Base-by-base conservation (phyloP, 257 asterid species). In the Nicotiana attenuata region DNA sequence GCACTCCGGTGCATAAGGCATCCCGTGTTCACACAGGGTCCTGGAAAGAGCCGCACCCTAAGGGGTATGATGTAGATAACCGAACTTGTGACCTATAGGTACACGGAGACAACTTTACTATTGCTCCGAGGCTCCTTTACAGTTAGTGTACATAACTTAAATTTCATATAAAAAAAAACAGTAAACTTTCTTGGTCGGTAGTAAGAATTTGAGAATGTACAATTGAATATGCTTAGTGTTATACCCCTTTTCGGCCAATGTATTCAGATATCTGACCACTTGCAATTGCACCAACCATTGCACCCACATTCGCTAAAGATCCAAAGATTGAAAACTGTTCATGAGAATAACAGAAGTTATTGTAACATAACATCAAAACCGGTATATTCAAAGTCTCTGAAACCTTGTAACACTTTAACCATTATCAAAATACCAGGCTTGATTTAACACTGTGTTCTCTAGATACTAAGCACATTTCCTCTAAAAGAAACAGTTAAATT, bases 211-310 rank as follows among this genome's bases (percentile, higher is more conserved):
- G 63, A 19, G 26, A 19, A 17, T 57, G 63, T 19, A 57, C 26
- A 57, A 7, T 7, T 57, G 63, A 57, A 57, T 19, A 19, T 19
- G 33, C n/a, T 3, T 11, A 81, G 28, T 33, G 1, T n/a, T 82
- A 63, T 94, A 94, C 98, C 98, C 97, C 98, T 88, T 94, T 93
- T 85, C 97, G 80, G 52, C 98, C 98, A 45, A 89, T 86, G 81
- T 91, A 84, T 82, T 94, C 97, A 0, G 98, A 93, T 85, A 94
- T 93, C 87, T 93, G 97, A 20, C 98, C 97, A 82, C 98, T 94
- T 33, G 97, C 89, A 81, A 94, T 91, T 16, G 98, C 97, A 20
- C 97, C 98, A 59, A 94, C 97, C 97, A 94, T 93, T 78, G 97
- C 98, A 79, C 98, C 98, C 60, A 93, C 88, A 87, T 94, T 94